Percentiles rank a stretch among this genome's conserved stretches.
phyloP scores from a whole-genome alignment of 2,329 filamentous ascomycete species.

The Blastomyces percursus region DNA sequence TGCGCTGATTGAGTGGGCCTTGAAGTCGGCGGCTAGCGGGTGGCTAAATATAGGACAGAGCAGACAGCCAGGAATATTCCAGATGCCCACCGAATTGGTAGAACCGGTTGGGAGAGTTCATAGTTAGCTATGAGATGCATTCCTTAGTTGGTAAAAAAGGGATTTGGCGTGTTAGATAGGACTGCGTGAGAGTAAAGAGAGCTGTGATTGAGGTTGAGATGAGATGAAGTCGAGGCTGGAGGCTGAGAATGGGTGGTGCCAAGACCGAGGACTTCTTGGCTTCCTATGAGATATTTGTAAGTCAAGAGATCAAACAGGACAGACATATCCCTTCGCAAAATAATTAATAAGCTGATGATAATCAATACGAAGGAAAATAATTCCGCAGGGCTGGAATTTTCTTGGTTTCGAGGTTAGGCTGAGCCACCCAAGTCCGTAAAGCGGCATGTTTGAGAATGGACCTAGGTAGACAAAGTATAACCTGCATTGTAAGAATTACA shows the following conservation, averaged over 20 bases:
- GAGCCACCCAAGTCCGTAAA: neutral
- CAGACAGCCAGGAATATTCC: neutral
- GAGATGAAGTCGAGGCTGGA: too few species aligned
- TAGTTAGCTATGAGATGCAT: neutral
- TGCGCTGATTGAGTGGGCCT: neutral
- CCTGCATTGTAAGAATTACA: neutral
- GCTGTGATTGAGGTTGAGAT: neutral
- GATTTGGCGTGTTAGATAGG: neutral
- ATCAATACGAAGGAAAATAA: neutral
- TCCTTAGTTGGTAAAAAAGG: neutral
- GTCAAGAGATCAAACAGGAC: neutral
- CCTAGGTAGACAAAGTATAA: neutral
- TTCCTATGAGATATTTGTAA: too few species aligned
- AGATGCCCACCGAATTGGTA: neutral
- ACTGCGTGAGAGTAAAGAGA: neutral
- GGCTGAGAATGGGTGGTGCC: neutral
- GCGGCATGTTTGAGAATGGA: neutral
- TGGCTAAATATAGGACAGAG: neutral
- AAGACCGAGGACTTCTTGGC: too few species aligned
- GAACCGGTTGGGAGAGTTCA: neutral
- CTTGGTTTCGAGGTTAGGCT: neutral
- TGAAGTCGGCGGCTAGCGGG: conserved; percentile 1
- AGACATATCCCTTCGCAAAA: neutral
- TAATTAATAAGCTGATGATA: neutral
- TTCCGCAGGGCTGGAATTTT: neutral